Evolutionary conservation across 2,329 filamentous ascomycete species (phyloP).

Genomic region (Paecilomyces formosus): DNA sequence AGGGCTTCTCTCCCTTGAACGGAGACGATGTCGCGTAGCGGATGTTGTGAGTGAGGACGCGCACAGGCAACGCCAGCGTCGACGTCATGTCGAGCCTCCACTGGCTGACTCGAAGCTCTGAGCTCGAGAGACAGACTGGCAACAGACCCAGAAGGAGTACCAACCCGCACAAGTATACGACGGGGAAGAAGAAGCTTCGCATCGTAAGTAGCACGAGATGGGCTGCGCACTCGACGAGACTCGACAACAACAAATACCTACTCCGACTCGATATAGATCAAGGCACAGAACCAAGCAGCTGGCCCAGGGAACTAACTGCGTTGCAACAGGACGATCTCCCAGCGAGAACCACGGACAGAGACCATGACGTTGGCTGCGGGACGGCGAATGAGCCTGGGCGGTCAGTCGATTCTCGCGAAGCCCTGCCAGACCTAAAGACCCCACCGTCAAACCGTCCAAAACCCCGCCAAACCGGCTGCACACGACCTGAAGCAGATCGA

Average conservation of each 20-base stretch:
- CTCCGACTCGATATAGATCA: neutral
- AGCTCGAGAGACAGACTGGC: neutral
- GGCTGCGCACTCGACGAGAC: neutral
- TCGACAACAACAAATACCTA: neutral
- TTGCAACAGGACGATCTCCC: neutral
- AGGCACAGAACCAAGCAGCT: neutral
- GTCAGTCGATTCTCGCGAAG: neutral
- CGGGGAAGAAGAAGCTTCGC: neutral
- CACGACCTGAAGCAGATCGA: constrained; percentile 19
- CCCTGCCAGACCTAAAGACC: neutral
- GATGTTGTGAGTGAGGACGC: constrained; percentile 51
- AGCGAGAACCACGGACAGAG: neutral
- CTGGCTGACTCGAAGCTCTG: neutral
- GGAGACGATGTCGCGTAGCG: constrained; percentile 46
- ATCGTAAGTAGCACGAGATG: neutral
- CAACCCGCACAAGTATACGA: neutral
- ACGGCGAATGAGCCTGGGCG: neutral
- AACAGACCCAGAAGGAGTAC: constrained; percentile 5
- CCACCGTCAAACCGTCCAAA: constrained; percentile 1
- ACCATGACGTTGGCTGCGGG: neutral
- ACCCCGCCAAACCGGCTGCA: constrained; percentile 23
- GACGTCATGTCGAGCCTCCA: constrained; percentile 16
- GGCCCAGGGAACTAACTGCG: neutral
- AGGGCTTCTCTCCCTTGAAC: constrained; percentile 44
- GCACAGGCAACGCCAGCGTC: constrained; percentile 28